phyloP scores from a whole-genome alignment of 2,329 filamentous ascomycete genomes.

The Capronia epimyces region DNA sequence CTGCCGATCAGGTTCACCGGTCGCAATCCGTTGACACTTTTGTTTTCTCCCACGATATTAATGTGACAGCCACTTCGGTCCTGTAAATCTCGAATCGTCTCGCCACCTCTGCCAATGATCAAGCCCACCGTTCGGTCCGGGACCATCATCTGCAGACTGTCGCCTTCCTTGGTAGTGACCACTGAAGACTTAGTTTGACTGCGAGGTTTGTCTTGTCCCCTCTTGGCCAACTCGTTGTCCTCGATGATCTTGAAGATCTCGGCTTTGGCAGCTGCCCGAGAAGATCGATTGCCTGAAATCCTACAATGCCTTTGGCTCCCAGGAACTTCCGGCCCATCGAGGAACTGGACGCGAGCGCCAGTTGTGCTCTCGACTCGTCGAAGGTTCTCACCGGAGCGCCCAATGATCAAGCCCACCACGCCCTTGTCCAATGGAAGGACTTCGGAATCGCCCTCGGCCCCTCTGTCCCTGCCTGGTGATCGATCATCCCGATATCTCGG shows the following conservation, averaged over 20 bases:
- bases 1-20: conserved; percentile 87
- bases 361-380: conserved; percentile 78
- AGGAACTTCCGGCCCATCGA: conserved; percentile 66
- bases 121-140: conserved; percentile 87
- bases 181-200: conserved; percentile 22
- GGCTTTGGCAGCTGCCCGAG: conserved; percentile 70
- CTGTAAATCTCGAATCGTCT: conserved; percentile 88
- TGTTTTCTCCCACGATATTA: conserved; percentile 89
- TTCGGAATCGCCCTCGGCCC: conserved; percentile 65
- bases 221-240: conserved; percentile 63
- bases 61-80: conserved; percentile 91
- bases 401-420: conserved; percentile 84
- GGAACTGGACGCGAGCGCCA: conserved; percentile 78
- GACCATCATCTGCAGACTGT: conserved; percentile 88
- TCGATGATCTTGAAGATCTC: conserved; percentile 85
- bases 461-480: conserved; percentile 46
- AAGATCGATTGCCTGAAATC: conserved; percentile 67
- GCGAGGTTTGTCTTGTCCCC: conserved; percentile 26
- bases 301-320: conserved; percentile 76
- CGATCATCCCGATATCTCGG: conserved; percentile 45
- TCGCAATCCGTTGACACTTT: conserved; percentile 82
- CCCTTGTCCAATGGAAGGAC: conserved; percentile 81
- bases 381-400: conserved; percentile 82
- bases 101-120: conserved; percentile 88
- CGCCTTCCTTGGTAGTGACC: conserved; percentile 60